Conservation (phyloP, 2,329 filamentous ascomycete species). For the Monosporascus sp. region DNA sequence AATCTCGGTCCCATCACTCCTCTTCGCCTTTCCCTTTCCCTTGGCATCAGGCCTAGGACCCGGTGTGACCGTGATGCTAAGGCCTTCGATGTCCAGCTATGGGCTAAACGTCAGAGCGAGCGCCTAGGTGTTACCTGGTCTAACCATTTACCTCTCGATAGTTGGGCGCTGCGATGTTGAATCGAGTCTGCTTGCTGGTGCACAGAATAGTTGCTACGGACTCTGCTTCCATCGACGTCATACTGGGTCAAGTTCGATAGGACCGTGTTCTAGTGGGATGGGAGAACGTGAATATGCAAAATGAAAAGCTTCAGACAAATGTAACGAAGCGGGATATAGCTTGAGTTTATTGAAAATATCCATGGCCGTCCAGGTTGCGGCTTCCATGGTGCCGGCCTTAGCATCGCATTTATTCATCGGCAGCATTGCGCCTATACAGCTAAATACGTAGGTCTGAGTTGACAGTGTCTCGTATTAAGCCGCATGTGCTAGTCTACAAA, state of each 20-base stretch:
- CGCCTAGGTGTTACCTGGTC: not conserved
- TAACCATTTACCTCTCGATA: conserved; percentile 45
- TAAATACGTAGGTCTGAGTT: too few relatives aligned
- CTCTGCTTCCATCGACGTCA: conserved; percentile 46
- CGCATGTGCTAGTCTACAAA: too few relatives aligned
- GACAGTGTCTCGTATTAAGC: too few relatives aligned
- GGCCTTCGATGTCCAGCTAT: conserved; percentile 65
- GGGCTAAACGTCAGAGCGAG: not conserved
- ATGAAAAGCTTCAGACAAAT: too few relatives aligned
- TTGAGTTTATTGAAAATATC: too few relatives aligned
- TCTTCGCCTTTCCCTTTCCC: conserved; percentile 47
- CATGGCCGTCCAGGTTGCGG: too few relatives aligned
- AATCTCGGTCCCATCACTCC: conserved; percentile 55
- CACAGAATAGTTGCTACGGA: conserved; percentile 52
- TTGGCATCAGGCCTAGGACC: conserved; percentile 24
- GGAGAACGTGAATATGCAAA: too few relatives aligned
- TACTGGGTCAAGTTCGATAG: conserved; percentile 14
- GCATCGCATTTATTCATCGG: too few relatives aligned
- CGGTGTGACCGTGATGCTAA: conserved; percentile 62
- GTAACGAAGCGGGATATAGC: too few relatives aligned
- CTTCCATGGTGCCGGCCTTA: too few relatives aligned
- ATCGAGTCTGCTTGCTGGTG: conserved; percentile 63
- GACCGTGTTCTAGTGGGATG: too few relatives aligned
- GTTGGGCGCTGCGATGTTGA: conserved; percentile 53
- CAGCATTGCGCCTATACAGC: too few relatives aligned